Conservation (phyloP, 1,284 basidiomycete species). For the Tetrapyrgos nigripes region DNA sequence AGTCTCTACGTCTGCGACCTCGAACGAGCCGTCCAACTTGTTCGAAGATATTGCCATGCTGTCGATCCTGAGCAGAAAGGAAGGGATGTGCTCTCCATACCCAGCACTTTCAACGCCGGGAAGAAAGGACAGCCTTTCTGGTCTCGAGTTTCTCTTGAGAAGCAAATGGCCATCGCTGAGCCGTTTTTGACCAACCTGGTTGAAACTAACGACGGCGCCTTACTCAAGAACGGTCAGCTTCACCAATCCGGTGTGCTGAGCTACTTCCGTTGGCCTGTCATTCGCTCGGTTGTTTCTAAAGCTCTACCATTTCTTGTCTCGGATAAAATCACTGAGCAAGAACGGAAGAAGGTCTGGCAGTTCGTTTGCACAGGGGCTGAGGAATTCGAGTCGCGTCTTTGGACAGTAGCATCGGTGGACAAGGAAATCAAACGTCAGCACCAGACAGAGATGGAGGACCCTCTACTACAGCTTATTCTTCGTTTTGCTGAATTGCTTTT, state of each 20-base stretch:
- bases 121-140: constrained; percentile 17
- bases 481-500: background rate
- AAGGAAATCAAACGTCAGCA: background rate
- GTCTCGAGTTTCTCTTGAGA: constrained; percentile 17
- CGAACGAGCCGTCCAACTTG: constrained; percentile 15
- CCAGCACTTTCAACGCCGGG: constrained; percentile 1
- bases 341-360: constrained; percentile 15
- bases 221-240: constrained; percentile 19
- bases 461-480: background rate
- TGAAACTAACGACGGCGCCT: constrained; percentile 13
- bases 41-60: constrained; percentile 16
- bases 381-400: constrained; percentile 9
- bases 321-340: constrained; percentile 1
- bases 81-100: background rate
- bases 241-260: constrained; percentile 5
- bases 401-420: background rate
- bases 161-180: constrained; percentile 15
- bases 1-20: constrained; percentile 17
- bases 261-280: constrained; percentile 18
- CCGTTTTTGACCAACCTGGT: constrained; percentile 19
- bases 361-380: constrained; percentile 16
- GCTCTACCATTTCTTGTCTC: constrained; percentile 14
- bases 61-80: constrained; percentile 9
- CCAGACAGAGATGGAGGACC: background rate
- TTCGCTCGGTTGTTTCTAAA: constrained; percentile 14